A percentile compares a stretch with the other conserved stretches of the same genome.
Conservation (phyloP, 2,329 filamentous ascomycete species). For the Aspergillus intermedius region DNA sequence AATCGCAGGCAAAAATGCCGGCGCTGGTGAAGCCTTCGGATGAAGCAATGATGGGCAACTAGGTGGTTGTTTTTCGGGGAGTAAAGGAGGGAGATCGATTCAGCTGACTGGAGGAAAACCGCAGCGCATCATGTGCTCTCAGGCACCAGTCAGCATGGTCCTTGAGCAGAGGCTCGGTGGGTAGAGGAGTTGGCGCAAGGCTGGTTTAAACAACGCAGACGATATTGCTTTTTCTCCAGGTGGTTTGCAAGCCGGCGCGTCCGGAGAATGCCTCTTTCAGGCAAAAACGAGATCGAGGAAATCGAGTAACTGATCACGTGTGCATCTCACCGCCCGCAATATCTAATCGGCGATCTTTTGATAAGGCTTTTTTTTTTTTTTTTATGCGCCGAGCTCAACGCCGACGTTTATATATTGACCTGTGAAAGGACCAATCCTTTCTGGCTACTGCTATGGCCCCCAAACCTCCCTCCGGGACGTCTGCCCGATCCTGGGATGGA, state of each 20-base stretch:
- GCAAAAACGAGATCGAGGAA: neutral
- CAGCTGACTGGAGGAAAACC: conserved; percentile 7
- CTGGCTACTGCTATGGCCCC: conserved; percentile 21
- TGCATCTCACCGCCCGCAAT: conserved; percentile 18
- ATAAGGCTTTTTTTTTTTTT: conserved; percentile 22
- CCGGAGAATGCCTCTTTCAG: neutral
- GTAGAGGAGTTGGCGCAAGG: too few relatives aligned
- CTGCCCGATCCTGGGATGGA: conserved; percentile 58
- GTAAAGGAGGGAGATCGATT: conserved; percentile 1
- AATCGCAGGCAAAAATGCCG: conserved; percentile 19
- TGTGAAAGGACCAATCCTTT: conserved; percentile 1
- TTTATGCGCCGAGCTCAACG: conserved; percentile 8
- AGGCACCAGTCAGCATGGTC: conserved; percentile 5
- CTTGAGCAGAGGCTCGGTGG: neutral
- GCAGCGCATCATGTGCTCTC: conserved; percentile 11
- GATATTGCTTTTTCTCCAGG: too few relatives aligned
- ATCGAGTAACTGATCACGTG: conserved; percentile 10
- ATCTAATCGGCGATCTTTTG: conserved; percentile 25
- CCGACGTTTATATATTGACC: conserved; percentile 1
- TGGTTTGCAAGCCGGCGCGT: too few relatives aligned
- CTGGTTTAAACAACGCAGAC: too few relatives aligned
- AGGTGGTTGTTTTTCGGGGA: neutral
- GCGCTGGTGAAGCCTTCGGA: conserved; percentile 14
- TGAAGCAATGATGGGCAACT: conserved; percentile 32
- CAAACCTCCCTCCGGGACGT: conserved; percentile 38